Percentiles rank a stretch among this genome's conserved stretches.
Evolutionary conservation across 1,284 basidiomycete genomes (phyloP).

Genomic region (Trichosporon sp.): DNA sequence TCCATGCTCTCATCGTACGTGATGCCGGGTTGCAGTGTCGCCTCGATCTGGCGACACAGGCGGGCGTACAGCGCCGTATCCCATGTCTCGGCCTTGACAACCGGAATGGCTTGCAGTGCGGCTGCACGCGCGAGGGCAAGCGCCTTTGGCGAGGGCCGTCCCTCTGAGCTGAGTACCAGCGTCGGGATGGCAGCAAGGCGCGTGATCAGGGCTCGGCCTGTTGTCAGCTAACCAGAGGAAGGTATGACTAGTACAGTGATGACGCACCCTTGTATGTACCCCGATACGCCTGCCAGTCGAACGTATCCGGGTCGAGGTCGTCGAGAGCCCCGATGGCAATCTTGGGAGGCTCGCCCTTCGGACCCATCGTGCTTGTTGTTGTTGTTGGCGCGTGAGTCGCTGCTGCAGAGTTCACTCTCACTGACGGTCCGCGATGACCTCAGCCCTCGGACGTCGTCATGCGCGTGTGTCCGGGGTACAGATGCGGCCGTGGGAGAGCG

Average conservation of each 20-base stretch:
- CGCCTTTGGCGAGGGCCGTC: conserved; percentile 12
- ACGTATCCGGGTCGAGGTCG: conserved; percentile 9
- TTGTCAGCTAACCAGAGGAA: conserved; percentile 4
- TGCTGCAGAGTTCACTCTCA: too few species aligned
- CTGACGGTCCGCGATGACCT: neutral
- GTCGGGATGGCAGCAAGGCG: conserved; percentile 29
- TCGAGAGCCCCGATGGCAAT: conserved; percentile 7
- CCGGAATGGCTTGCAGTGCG: conserved; percentile 26
- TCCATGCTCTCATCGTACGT: conserved; percentile 18
- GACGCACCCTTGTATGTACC: conserved; percentile 35
- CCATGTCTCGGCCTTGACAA: conserved; percentile 28
- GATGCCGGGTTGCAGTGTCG: conserved; percentile 6
- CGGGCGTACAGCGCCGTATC: conserved; percentile 22
- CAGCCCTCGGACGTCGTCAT: neutral
- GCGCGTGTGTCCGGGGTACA: neutral
- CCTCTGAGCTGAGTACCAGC: conserved; percentile 13
- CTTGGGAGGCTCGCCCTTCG: neutral
- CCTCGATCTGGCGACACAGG: conserved; percentile 11
- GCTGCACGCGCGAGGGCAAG: conserved; percentile 27
- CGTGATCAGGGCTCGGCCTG: conserved; percentile 42
- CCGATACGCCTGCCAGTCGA: conserved; percentile 30
- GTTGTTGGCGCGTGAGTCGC: neutral
- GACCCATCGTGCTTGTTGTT: neutral
- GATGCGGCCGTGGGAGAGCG: neutral
- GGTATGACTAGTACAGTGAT: too few species aligned